Conservation (phyloP, 139 green algal genomes). For the Chlorella vulgaris region DNA sequence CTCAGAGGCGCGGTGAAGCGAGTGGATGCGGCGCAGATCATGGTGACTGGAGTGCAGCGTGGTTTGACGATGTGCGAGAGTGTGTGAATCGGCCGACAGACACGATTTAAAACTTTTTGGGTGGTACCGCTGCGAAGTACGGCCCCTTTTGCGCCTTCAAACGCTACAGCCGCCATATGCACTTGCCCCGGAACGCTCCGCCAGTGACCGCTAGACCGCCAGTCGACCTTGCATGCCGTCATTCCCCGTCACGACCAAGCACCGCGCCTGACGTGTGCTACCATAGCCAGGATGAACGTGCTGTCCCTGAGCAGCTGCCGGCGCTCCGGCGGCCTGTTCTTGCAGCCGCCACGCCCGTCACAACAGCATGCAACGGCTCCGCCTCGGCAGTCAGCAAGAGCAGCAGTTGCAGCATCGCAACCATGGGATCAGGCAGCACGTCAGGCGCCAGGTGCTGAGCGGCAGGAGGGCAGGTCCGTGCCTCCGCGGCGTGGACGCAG, state of each 20-base stretch:
- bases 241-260: too few relatives aligned
- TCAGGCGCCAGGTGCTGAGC: background rate
- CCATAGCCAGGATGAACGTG: too few relatives aligned
- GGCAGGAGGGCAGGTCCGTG: background rate
- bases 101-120: background rate
- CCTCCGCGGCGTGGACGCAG: background rate
- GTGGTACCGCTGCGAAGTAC: background rate
- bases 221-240: too few relatives aligned
- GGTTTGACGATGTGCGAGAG: too few relatives aligned
- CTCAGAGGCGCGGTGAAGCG: background rate
- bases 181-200: too few relatives aligned
- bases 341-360: constrained; percentile 19
- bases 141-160: too few relatives aligned
- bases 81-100: background rate
- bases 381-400: background rate
- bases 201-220: too few relatives aligned
- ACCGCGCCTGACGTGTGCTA: too few relatives aligned
- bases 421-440: background rate
- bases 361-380: background rate
- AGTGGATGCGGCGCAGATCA: background rate
- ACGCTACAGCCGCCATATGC: too few relatives aligned
- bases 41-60: background rate
- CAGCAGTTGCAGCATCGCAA: too few relatives aligned
- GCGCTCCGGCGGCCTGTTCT: background rate
- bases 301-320: too few relatives aligned